phyloP scores from a whole-genome alignment of 306 rosid species.

The Lagenaria siceraria region DNA sequence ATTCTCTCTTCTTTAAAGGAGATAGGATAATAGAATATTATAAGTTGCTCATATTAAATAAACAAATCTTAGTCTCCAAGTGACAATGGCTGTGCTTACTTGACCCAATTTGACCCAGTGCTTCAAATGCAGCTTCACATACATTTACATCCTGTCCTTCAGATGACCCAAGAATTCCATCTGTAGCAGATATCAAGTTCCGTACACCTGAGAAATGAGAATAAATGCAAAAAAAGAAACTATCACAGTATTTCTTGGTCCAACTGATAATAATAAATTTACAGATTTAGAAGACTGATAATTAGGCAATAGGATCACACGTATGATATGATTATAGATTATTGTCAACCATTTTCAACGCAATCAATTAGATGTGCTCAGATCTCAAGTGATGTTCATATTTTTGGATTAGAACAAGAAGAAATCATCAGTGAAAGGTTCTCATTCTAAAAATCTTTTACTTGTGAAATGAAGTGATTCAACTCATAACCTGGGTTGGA shows the following conservation, averaged over 20 bases:
- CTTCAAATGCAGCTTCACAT: slow-evolving; percentile 78
- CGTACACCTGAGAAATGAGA: slow-evolving; percentile 41
- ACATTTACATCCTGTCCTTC: slow-evolving; percentile 55
- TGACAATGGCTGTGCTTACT: slow-evolving; percentile 44
- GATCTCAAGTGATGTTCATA: neutral
- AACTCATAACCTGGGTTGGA: neutral
- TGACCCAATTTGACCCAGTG: slow-evolving; percentile 81
- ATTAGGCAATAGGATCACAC: neutral
- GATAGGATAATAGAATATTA: too few species aligned
- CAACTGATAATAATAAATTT: neutral
- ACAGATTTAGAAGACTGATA: neutral
- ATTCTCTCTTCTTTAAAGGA: too few species aligned
- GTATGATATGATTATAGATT: neutral
- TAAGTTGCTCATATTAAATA: too few species aligned
- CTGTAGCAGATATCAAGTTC: slow-evolving; percentile 52
- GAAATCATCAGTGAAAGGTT: neutral
- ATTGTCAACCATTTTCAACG: neutral
- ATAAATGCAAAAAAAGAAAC: slow-evolving; percentile 10
- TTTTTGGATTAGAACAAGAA: neutral
- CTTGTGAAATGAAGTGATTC: neutral
- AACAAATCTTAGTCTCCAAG: neutral
- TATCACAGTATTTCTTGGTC: neutral
- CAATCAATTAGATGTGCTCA: neutral
- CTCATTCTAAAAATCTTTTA: neutral
- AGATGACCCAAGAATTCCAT: slow-evolving; percentile 40